These are phyloP conservation scores for Pyricularia pennisetigena DNA, from an alignment of 2,329 filamentous ascomycete species.

Conservation along the genomic window DNA sequence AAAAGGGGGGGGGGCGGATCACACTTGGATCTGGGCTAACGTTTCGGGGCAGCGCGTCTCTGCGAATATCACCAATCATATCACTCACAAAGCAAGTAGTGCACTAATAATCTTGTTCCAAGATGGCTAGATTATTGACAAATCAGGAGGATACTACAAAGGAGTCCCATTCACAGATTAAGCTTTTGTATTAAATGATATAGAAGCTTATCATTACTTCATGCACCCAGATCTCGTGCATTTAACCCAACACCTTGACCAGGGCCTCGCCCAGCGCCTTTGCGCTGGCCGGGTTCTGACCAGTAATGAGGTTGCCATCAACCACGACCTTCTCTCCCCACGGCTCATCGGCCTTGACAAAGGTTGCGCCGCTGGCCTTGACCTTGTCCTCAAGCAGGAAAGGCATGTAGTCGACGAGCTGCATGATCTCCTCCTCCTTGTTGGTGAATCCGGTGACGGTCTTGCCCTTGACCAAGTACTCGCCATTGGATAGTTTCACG, in stretches of 20 bases:
- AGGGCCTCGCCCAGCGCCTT: conserved; percentile 41
- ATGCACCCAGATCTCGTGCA: not conserved
- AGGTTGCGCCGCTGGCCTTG: conserved; percentile 39
- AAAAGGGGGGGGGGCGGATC: no score
- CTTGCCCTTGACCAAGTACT: conserved; percentile 43
- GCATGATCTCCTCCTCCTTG: conserved; percentile 39
- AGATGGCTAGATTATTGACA: not conserved
- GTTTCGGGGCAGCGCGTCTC: not conserved
- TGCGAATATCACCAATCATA: not conserved
- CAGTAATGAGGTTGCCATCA: conserved; percentile 43
- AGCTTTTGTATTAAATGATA: not conserved
- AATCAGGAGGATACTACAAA: not conserved
- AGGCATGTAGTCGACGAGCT: conserved; percentile 33
- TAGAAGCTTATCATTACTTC: not conserved
- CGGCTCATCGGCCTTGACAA: conserved; percentile 41
- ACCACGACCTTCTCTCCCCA: conserved; percentile 40
- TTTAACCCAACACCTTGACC: conserved; percentile 28
- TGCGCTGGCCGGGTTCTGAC: conserved; percentile 47
- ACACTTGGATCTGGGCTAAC: not conserved
- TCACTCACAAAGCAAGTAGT: not conserved
- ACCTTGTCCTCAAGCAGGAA: conserved; percentile 52
- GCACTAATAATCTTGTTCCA: not conserved
- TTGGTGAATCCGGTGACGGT: conserved; percentile 52
- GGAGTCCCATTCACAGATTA: not conserved
- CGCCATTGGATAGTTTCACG: conserved; percentile 40